Base-by-base conservation (phyloP, 1,284 basidiomycete species). In the Moesziomyces sp. region DNA sequence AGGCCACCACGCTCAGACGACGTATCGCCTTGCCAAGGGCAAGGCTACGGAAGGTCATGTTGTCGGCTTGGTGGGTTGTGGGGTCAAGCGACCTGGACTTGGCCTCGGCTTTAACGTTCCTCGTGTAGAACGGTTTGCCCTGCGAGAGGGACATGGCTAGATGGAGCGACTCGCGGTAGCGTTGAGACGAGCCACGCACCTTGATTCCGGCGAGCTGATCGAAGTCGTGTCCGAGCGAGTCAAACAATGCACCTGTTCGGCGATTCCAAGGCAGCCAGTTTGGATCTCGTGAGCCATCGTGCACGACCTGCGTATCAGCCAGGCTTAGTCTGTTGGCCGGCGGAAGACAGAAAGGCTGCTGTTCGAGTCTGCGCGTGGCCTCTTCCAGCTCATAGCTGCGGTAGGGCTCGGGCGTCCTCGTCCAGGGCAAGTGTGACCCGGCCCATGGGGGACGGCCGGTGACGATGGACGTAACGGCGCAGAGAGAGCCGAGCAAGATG, bases 321-420 rank as follows among this genome's bases (percentile, higher is more conserved):
- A 14, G 18, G 5, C n/a, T 3, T 5, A 42, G 16, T 18, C 43
- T 14, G 8, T 30, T 43, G 5, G 44, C 23, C 3, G 14, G 19
- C 11, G 51, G 51, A 44, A 52, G 51, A 34, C 51, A 52, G 42
- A 52, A 44, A 3, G 51, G 51, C 40, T 52, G 51, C 16, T 52
- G 24, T 14, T 24, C 5, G 4, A 52, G 26, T 21, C 51, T 52
- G 3, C 16, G 16, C 24, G 10, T 26, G 16, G 51, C 51, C 7
- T 34, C 30, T 2, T 13, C 11, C 30, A 34, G 10, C 30, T 34
- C 30, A 13, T 34, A 11, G 30, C 30, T 42, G 50, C 11, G 13
- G 10, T 13, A 4, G 4, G 13, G 3, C 13, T 34, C 30, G 13
- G 10, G 30, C 13, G 30, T 34, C 13, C 13, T 34, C 10, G 2